Base-by-base conservation (phyloP, 805 yeast species). In the Metschnikowia continentalis region DNA sequence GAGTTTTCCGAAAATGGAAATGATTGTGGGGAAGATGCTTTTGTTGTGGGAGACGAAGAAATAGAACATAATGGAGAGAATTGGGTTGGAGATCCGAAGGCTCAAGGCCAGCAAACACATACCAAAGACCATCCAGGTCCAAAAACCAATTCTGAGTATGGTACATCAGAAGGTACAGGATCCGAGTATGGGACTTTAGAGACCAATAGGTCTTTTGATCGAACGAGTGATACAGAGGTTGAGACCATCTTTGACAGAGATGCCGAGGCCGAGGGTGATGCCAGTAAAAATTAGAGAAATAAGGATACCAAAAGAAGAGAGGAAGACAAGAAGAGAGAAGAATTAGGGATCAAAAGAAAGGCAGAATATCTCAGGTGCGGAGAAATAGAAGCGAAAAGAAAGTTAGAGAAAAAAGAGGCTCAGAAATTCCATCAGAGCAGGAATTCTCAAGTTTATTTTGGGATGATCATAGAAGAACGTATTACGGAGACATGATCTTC, bases 21-120 rank as follows among this genome's bases (percentile, higher is more conserved):
- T 26, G 30, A 26, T 8, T 8, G 4, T 26, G 30, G 30, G 8
- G 30, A 26, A 8, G 30, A 46, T 3, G 47, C 41, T 2, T 57
- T 56, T 36, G 48, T 48, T 14, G 44, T 55, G 1, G 46, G 17
- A 19, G 59, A 50, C 11, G 58, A 54, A 3, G 42, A 35, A 15
- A 3, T n/a, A 14, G 35, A 33, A 33, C n/a, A 33, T 8, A 14
- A n/a, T 4, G 55, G 49, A 10, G 56, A 55, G 10, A 39, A 40
- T 19, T 38, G 32, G 32, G 14, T 26, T 26, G 30, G 30, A 26
- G 30, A 26, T 26, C 11, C 11, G 30, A 26, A 26, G 30, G 30
- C 11, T 1, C 30, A 26, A 8, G 30, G 11, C 30, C 8, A 5
- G 5, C 30, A 26, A 8, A 10, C 11, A 8, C 30, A 26, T 8